Evolutionary conservation across 352 stramenopile genomes (phyloP), one percentile per base, ranked within the genome.

Genomic region (Globisporangium nunn): DNA sequence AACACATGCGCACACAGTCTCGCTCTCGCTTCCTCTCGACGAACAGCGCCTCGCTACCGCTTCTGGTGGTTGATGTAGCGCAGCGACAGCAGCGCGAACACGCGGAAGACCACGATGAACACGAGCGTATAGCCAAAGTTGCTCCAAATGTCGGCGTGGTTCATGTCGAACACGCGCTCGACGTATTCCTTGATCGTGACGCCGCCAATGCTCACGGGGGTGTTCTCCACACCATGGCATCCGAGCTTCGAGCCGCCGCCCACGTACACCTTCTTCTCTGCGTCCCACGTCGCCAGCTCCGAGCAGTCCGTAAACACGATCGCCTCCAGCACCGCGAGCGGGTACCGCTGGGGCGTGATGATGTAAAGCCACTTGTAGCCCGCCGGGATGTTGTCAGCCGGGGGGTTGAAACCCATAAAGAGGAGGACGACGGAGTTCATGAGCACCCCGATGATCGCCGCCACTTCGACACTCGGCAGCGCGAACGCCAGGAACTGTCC

Each of bases 401-500:
- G 72, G 56, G 72, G 70, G 10, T 75, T 81, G 68, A 75, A 81
- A 14, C 72, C 70, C 52, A 66, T 68, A 45, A 73, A 59, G 41
- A 78, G 39, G 51, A 74, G 60, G 17, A 6, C 5, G 8, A 45
- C 40, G 0, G 40, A 45, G 40, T 45, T 45, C 1, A 45, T 10
- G 8, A 45, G 40, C 17, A 70, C 53, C 23, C 61, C 66, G 7
- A 64, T 49, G 8, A 73, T 54, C 2, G 51, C 44, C 1, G 77
- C 73, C 5, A 71, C 50, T 12, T 77, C 58, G 4, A 68, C 47
- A 10, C 41, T 68, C 10, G 77, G 75, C 30, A 82, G 14, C 8
- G 62, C 56, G 29, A 68, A 69, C 53, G 80, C 73, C 41, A 95
- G 72, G 29, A 89, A 75, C 59, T 96, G 77, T 10, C 74, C 78